A percentile compares a stretch with the other conserved stretches of the same genome.
These are phyloP conservation scores for Hagleromyces aurorensis DNA, from an alignment of 805 yeast genomes.

Conservation along the genomic window DNA sequence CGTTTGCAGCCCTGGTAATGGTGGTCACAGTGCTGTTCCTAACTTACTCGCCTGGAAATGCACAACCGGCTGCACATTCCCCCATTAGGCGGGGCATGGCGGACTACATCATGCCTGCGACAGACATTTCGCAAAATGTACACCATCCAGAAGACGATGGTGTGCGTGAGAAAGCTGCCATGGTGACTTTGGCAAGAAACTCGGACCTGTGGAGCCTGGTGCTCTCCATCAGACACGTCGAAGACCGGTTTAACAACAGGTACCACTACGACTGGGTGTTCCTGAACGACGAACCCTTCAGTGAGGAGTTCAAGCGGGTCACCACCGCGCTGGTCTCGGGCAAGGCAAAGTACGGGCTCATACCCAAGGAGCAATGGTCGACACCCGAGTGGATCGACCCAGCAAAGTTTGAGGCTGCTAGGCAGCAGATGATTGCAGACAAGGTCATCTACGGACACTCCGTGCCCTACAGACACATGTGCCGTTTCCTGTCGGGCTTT, in stretches of 20 bases:
- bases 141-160: conserved; percentile 29
- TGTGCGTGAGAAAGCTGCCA: conserved; percentile 49
- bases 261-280: conserved; percentile 76
- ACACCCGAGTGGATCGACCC: conserved; percentile 60
- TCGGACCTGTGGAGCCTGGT: conserved; percentile 50
- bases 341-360: conserved; percentile 49
- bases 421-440: conserved; percentile 38
- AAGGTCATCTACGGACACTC: conserved; percentile 50
- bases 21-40: conserved; percentile 15
- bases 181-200: conserved; percentile 66
- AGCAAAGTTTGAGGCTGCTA: conserved; percentile 38
- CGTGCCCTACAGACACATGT: conserved; percentile 64
- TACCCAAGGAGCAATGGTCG: conserved; percentile 60
- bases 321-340: conserved; percentile 52
- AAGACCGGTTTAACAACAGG: conserved; percentile 54
- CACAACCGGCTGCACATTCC: conserved; percentile 2
- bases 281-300: conserved; percentile 60
- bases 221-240: conserved; percentile 53
- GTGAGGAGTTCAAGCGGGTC: conserved; percentile 43
- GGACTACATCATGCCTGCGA: conserved; percentile 21
- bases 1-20: conserved; percentile 19
- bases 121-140: conserved; percentile 27
- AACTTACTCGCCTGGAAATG: conserved; percentile 1
- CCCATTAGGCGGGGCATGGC: not conserved
- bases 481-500: conserved; percentile 42